phyloP scores from a whole-genome alignment of 2,329 filamentous ascomycete species.

The Bretziella fagacearum region DNA sequence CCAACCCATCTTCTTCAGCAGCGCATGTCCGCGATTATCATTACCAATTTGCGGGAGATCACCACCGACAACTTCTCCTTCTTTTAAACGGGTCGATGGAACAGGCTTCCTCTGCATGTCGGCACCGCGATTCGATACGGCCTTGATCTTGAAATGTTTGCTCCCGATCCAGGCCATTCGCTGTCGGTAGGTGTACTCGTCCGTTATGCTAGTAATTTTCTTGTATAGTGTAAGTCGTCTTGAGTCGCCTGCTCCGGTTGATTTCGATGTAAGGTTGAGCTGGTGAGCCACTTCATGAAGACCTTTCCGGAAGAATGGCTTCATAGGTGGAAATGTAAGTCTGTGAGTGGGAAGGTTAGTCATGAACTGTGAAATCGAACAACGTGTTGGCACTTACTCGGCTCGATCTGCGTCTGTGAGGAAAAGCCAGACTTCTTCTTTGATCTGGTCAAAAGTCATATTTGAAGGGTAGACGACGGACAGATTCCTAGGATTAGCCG shows the following conservation, averaged over 20 bases:
- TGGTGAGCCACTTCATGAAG: conserved; percentile 64
- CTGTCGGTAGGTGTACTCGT: neutral
- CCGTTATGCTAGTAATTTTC: neutral
- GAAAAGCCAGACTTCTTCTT: conserved; percentile 56
- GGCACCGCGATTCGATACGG: neutral
- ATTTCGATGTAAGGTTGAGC: conserved; percentile 71
- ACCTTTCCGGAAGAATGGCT: conserved; percentile 55
- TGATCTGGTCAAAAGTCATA: conserved; percentile 37
- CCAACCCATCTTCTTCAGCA: conserved; percentile 98
- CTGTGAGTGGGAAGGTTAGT: conserved; percentile 25
- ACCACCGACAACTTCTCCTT: conserved; percentile 79
- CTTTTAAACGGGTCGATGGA: conserved; percentile 23
- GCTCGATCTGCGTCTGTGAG: conserved; percentile 41
- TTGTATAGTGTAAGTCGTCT: conserved; percentile 57
- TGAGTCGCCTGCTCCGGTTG: conserved; percentile 52
- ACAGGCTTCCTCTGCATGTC: conserved; percentile 9
- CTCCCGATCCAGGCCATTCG: neutral
- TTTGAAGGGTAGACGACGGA: conserved; percentile 26
- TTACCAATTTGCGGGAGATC: conserved; percentile 67
- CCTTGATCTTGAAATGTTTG: conserved; percentile 11
- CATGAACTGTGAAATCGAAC: conserved; percentile 3
- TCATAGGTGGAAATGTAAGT: conserved; percentile 67
- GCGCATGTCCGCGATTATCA: conserved; percentile 67
- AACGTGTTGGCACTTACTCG: conserved; percentile 33
- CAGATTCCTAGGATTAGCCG: conserved; percentile 50